Evolutionary conservation across 768 basidiomycete species (phyloP).

Genomic region (Suillus occidentalis): DNA sequence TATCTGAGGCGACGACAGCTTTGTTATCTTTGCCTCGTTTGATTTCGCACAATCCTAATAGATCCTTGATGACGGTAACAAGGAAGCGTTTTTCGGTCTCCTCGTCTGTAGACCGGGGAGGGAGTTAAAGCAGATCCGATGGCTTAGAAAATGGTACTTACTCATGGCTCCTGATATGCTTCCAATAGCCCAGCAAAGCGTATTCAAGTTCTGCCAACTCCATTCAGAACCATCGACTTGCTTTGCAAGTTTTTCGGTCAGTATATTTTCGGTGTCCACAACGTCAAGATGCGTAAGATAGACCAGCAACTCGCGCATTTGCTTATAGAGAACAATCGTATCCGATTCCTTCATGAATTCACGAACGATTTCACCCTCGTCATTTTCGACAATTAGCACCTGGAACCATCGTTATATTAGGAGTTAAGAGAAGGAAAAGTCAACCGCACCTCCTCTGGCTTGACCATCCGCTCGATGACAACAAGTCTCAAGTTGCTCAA

Average conservation of each 20-base stretch:
- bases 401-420: conserved; percentile 31
- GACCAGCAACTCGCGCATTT: conserved; percentile 96
- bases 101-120: conserved; percentile 61
- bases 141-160: conserved; percentile 40
- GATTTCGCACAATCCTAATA: conserved; percentile 96
- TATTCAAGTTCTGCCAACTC: conserved; percentile 99
- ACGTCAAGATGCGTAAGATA: conserved; percentile 98
- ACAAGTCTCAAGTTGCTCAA: conserved; percentile 91
- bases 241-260: conserved; percentile 95
- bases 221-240: conserved; percentile 98
- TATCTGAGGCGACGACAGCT: conserved; percentile 94
- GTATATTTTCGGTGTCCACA: conserved; percentile 91
- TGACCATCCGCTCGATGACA: conserved; percentile 99
- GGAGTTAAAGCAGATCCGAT: neutral
- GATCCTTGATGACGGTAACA: conserved; percentile 98
- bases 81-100: conserved; percentile 99
- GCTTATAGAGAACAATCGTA: conserved; percentile 98
- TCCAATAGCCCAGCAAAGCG: conserved; percentile 99
- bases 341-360: conserved; percentile 99
- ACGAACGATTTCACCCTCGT: conserved; percentile 98
- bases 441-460: conserved; percentile 88
- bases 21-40: conserved; percentile 99
- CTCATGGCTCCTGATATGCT: conserved; percentile 99
- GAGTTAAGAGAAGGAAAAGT: conserved; percentile 1
- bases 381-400: conserved; percentile 98